These are phyloP conservation scores for Gryganskiella cystojenkinii DNA, from an alignment of 192 early-diverging fungal species.

Conservation along the genomic window DNA sequence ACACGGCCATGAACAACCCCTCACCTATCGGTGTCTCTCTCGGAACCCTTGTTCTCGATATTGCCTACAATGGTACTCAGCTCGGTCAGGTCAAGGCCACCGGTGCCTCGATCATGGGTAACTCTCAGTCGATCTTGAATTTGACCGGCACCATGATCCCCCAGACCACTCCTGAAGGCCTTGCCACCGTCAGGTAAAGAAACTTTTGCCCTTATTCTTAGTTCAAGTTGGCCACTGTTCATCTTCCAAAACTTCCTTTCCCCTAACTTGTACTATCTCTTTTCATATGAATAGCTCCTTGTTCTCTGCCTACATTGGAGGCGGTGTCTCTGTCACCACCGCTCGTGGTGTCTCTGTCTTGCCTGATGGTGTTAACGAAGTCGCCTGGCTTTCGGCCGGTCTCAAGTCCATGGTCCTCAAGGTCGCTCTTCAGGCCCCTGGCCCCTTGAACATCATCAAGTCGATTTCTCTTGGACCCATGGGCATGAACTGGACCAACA, in stretches of 20 bases:
- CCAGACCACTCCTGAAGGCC: conserved; percentile 55
- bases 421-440: conserved; percentile 58
- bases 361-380: conserved; percentile 58
- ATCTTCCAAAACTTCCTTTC: background rate
- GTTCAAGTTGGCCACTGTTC: background rate
- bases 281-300: conserved; percentile 30
- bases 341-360: conserved; percentile 62
- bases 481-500: conserved; percentile 60
- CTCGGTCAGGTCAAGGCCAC: conserved; percentile 61
- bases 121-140: conserved; percentile 56
- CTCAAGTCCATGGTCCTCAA: conserved; percentile 62
- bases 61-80: conserved; percentile 53
- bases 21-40: conserved; percentile 66
- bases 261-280: background rate
- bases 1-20: conserved; percentile 63
- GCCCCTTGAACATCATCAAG: conserved; percentile 61
- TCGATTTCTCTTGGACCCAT: conserved; percentile 62
- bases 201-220: background rate
- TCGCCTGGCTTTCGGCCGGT: conserved; percentile 62
- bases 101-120: conserved; percentile 50
- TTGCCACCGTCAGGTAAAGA: conserved; percentile 59
- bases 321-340: conserved; percentile 55
- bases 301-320: conserved; percentile 66
- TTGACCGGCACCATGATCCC: conserved; percentile 64
- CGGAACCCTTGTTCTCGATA: conserved; percentile 65